These are phyloP conservation scores for Wickerhamiella occidentalis DNA, from an alignment of 805 yeast species.

Conservation along the genomic window DNA sequence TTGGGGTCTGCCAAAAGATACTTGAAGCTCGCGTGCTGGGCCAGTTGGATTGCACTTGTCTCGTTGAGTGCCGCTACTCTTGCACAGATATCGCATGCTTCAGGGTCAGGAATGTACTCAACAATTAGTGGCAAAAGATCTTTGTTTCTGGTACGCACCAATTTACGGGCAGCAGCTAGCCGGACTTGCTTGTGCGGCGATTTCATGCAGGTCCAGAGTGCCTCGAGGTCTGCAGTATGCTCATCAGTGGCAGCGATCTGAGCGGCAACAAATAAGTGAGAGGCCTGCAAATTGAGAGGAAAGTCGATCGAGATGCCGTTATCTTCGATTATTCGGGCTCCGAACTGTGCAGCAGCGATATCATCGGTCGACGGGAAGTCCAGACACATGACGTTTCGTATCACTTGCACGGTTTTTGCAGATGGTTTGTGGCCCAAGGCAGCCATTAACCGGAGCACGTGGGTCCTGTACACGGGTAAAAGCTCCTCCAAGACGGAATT, in stretches of 20 bases:
- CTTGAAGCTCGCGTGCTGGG: background rate
- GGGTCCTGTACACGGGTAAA: background rate
- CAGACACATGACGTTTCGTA: background rate
- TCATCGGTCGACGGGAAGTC: background rate
- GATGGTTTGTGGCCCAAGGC: background rate
- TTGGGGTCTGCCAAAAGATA: background rate
- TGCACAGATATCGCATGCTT: slow-evolving; percentile 5
- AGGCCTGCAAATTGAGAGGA: background rate
- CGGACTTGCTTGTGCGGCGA: background rate
- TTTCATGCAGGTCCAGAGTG: background rate
- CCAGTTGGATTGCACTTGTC: background rate
- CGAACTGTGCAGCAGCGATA: background rate
- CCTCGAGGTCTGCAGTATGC: background rate
- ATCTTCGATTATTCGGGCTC: background rate
- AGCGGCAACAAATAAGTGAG: slow-evolving; percentile 2
- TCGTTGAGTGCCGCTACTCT: background rate
- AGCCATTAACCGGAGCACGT: background rate
- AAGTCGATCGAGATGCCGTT: background rate
- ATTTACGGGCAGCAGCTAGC: background rate
- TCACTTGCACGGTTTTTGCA: background rate
- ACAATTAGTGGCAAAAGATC: slow-evolving; percentile 2
- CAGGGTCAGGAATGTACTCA: slow-evolving; percentile 5
- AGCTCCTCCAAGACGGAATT: background rate
- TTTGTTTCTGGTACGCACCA: background rate
- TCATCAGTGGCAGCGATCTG: background rate